Conservation (phyloP, 176 grass and related monocot genomes). For the Eleusine coracana region DNA sequence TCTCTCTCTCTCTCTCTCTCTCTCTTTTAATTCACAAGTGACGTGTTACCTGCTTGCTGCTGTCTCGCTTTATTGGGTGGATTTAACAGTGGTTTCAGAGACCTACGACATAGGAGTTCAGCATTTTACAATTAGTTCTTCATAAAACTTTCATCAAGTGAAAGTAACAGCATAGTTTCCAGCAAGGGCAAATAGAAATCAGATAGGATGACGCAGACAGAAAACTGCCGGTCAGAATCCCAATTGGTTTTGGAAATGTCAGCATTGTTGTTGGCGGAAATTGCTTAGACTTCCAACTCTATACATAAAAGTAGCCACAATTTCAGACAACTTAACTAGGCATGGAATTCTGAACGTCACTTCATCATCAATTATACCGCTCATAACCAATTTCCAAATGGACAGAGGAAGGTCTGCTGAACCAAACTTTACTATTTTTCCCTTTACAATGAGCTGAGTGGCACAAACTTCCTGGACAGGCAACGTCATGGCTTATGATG, state of each 20-base stretch:
- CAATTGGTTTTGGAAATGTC: background rate
- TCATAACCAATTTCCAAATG: background rate
- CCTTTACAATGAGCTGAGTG: background rate
- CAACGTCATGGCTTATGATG: conserved; percentile 6
- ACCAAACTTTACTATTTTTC: background rate
- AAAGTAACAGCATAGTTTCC: conserved; percentile 17
- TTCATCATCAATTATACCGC: background rate
- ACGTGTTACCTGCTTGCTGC: background rate
- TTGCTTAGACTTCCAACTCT: background rate
- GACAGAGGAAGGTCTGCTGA: conserved; percentile 2
- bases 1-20: background rate
- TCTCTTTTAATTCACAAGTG: background rate
- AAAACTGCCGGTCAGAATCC: background rate
- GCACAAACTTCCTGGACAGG: background rate
- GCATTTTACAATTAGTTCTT: background rate
- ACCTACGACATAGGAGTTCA: background rate
- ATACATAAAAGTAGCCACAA: background rate
- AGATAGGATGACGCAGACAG: background rate
- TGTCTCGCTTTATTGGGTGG: background rate
- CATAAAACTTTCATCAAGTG: background rate
- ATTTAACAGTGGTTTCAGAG: background rate
- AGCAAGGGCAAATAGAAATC: conserved; percentile 1
- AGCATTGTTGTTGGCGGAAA: background rate
- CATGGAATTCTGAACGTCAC: background rate
- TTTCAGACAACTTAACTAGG: conserved; percentile 12